Evolutionary conservation across 139 green algal species (phyloP).

Genomic region (Pleodorina starrii): DNA sequence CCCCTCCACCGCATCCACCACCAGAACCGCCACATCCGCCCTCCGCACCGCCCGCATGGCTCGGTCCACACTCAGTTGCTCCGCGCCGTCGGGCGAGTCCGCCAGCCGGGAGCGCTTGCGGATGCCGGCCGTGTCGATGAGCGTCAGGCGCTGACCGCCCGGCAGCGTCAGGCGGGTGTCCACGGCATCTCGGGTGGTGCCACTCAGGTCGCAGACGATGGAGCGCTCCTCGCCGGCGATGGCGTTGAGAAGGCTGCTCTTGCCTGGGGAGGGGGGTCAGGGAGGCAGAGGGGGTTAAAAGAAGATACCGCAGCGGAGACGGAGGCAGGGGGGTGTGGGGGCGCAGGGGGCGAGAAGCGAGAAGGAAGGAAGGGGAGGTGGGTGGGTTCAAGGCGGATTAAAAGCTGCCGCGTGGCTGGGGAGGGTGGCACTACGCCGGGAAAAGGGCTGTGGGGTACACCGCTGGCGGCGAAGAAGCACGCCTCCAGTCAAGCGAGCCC

Average conservation of each 20-base stretch:
- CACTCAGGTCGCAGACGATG: conserved; percentile 95
- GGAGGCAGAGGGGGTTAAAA: too few species aligned
- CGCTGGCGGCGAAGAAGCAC: too few species aligned
- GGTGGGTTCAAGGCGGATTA: too few species aligned
- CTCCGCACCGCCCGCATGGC: conserved; percentile 89
- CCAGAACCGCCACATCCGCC: conserved; percentile 92
- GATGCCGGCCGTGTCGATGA: conserved; percentile 98
- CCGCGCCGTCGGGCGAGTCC: conserved; percentile 76
- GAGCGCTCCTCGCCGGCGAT: conserved; percentile 90
- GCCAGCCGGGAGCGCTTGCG: conserved; percentile 76
- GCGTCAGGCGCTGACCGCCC: conserved; percentile 77
- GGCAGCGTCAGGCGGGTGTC: conserved; percentile 86
- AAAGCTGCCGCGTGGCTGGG: too few species aligned
- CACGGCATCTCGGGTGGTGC: conserved; percentile 96
- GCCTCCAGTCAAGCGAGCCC: too few species aligned
- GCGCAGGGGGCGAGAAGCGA: too few species aligned
- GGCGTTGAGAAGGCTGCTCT: conserved; percentile 95
- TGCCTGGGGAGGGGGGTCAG: too few species aligned
- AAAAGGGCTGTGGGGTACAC: too few species aligned
- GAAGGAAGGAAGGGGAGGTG: too few species aligned
- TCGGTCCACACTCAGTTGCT: conserved; percentile 87
- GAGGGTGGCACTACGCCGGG: too few species aligned
- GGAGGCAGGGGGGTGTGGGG: too few species aligned
- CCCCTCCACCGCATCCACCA: conserved; percentile 90
- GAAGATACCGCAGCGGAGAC: too few species aligned